Percentiles rank a stretch among this genome's conserved stretches.
These are phyloP conservation scores for Phoenix dactylifera DNA, from an alignment of 176 grass and related monocot genomes.

Conservation along the genomic window DNA sequence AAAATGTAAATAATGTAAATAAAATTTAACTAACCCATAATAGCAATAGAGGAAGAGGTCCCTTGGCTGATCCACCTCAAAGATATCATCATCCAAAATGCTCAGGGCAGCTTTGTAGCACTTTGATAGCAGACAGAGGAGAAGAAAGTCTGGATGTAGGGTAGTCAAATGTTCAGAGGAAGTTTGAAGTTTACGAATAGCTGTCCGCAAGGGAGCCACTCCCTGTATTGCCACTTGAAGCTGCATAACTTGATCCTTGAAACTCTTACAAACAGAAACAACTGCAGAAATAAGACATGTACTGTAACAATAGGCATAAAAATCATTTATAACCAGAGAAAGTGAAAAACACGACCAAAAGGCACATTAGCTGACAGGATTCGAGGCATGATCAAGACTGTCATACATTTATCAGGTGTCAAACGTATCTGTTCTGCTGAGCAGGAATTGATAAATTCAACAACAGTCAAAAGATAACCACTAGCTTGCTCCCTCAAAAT, in stretches of 20 bases:
- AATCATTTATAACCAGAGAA: no score
- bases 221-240: constrained; percentile 53
- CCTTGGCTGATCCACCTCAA: constrained; percentile 72
- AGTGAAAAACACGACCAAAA: no score
- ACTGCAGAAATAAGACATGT: constrained; percentile 34
- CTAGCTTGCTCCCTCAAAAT: constrained; percentile 34
- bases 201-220: constrained; percentile 49
- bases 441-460: constrained; percentile 54
- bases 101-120: constrained; percentile 78
- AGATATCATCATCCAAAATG: constrained; percentile 63
- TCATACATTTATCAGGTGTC: constrained; percentile 77
- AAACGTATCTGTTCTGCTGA: constrained; percentile 66
- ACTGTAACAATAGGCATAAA: no score
- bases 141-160: constrained; percentile 70
- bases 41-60: constrained; percentile 96
- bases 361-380: no score
- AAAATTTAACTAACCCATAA: constrained; percentile 54
- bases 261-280: constrained; percentile 60
- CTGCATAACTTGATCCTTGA: constrained; percentile 71
- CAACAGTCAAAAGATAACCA: constrained; percentile 36
- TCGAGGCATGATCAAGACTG: no score
- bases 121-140: constrained; percentile 81
- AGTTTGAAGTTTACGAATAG: constrained; percentile 59
- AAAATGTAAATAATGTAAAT: no score
- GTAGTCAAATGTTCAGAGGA: constrained; percentile 59